Percentiles rank a stretch among this genome's conserved stretches.
These are phyloP conservation scores for Aspergillus calidoustus DNA, from an alignment of 2,329 filamentous ascomycete genomes.

Conservation along the genomic window DNA sequence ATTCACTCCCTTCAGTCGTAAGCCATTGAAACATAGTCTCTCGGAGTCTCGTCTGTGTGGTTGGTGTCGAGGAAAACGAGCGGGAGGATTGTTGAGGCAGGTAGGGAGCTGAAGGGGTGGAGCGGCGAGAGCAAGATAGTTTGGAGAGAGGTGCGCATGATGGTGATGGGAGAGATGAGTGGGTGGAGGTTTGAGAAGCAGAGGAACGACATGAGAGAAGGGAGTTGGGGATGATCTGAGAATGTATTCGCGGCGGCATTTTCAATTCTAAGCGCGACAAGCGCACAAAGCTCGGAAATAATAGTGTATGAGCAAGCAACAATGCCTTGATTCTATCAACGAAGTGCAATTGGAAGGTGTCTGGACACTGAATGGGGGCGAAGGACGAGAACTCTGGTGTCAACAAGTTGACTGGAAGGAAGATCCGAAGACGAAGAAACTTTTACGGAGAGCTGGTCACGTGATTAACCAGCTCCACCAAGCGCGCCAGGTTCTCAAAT, in stretches of 20 bases:
- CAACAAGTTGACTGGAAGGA: slow-evolving; percentile 19
- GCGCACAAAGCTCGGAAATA: background rate
- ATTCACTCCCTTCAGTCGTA: slow-evolving; percentile 41
- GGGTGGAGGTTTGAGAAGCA: slow-evolving; percentile 29
- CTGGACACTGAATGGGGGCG: slow-evolving; percentile 14
- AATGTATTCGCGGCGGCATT: slow-evolving; percentile 48
- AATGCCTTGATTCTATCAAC: slow-evolving; percentile 3
- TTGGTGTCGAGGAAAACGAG: slow-evolving; percentile 39
- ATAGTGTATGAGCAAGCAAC: background rate
- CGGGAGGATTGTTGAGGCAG: slow-evolving; percentile 31
- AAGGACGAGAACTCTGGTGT: slow-evolving; percentile 15
- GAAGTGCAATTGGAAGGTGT: slow-evolving; percentile 26
- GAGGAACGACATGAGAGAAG: slow-evolving; percentile 40
- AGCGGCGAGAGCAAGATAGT: too few species aligned
- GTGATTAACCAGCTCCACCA: slow-evolving; percentile 9
- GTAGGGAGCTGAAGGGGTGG: slow-evolving; percentile 1
- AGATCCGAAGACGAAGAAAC: slow-evolving; percentile 32
- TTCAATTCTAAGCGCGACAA: background rate
- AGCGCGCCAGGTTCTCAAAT: background rate
- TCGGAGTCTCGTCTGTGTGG: slow-evolving; percentile 54
- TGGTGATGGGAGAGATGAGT: slow-evolving; percentile 9
- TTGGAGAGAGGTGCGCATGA: slow-evolving; percentile 16
- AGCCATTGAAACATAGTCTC: slow-evolving; percentile 64
- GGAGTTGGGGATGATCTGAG: slow-evolving; percentile 39
- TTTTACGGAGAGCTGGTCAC: slow-evolving; percentile 28